Evolutionary conservation across 2,329 filamentous ascomycete species (phyloP), one percentile per base, ranked within the genome.

Genomic region (Aureobasidium subglaciale): DNA sequence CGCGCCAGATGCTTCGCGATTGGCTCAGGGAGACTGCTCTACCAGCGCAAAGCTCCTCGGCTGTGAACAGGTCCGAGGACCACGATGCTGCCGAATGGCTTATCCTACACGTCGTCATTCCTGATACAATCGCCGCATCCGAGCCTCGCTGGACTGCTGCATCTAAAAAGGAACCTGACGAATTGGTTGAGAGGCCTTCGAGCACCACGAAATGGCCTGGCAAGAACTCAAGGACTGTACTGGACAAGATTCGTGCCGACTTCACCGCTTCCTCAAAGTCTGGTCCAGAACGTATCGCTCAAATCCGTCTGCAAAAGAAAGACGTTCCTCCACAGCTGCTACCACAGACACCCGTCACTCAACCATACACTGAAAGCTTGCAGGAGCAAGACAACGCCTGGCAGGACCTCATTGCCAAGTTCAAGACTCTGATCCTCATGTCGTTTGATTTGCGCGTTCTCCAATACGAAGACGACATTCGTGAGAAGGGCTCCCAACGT

Each of bases 1-100:
- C 88, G 6, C 81, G 90, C 49, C 84, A 88, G 64, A 83, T 88
- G 62, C 78, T 99, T 32, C 83, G 88, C 49, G 91, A 97, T 61
- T 99, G 93, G 93, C 82, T 97, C 64, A 95, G 93, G 70, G 76
- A 81, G 6, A 80, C 95, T 60, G 84, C 85, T 0, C 79, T 83
- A 0, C 75, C 81, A 0, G 76, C 82, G 2, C 74, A 80, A 56
- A 75, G 73, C 57, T 79, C 77, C 52, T 81, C 83, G 6, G 67
- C 73, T 27, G 68, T 73, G 18, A 88, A 78, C 64, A 85, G 82
- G 18, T 86, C 90, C 65, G 92, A 96, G 66, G 93, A 95, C 59
- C 93, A 99, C 66, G 92, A 99, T 74, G 92, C 93, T 0, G 96
- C 87, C 63, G 93, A 99, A 70, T 97, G 91, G 88, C 76, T 99